phyloP scores from a whole-genome alignment of 176 grass and related monocot genomes.

The Poa annua region DNA sequence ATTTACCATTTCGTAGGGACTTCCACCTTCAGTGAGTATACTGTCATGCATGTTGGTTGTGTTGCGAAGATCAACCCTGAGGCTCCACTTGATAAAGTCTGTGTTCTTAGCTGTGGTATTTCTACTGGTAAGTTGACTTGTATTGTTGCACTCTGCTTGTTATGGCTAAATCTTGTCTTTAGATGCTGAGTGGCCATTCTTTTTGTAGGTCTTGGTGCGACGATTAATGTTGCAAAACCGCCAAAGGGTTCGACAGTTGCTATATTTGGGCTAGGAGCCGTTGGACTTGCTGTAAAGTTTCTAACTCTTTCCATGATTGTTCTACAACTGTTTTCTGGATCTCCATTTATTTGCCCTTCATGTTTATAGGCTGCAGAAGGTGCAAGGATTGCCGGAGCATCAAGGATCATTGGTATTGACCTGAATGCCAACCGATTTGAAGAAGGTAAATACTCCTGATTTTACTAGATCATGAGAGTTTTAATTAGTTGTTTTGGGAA shows the following conservation, averaged over 20 bases:
- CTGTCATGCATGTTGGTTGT: constrained; percentile 73
- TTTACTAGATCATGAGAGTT: not conserved
- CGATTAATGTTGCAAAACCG: constrained; percentile 89
- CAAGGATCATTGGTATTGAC: constrained; percentile 83
- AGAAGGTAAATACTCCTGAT: constrained; percentile 48
- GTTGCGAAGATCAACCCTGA: constrained; percentile 83
- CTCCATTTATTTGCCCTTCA: not conserved
- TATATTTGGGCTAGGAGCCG: constrained; percentile 87
- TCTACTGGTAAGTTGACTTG: constrained; percentile 54
- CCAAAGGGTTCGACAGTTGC: constrained; percentile 82
- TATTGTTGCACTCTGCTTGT: not conserved
- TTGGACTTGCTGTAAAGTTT: constrained; percentile 78
- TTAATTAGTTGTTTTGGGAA: not conserved
- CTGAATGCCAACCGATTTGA: constrained; percentile 79
- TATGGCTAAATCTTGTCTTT: not conserved
- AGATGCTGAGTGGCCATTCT: not conserved
- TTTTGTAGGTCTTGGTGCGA: constrained; percentile 71
- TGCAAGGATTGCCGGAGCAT: constrained; percentile 74
- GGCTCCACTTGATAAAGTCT: constrained; percentile 90
- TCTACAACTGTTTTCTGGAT: not conserved
- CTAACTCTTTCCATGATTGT: not conserved
- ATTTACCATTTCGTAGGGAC: constrained; percentile 87
- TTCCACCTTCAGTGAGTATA: constrained; percentile 92
- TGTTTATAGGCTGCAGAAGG: constrained; percentile 74
- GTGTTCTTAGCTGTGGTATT: constrained; percentile 86